Conservation (phyloP, 495 filamentous ascomycete species). For the Lentithecium fluviatile region DNA sequence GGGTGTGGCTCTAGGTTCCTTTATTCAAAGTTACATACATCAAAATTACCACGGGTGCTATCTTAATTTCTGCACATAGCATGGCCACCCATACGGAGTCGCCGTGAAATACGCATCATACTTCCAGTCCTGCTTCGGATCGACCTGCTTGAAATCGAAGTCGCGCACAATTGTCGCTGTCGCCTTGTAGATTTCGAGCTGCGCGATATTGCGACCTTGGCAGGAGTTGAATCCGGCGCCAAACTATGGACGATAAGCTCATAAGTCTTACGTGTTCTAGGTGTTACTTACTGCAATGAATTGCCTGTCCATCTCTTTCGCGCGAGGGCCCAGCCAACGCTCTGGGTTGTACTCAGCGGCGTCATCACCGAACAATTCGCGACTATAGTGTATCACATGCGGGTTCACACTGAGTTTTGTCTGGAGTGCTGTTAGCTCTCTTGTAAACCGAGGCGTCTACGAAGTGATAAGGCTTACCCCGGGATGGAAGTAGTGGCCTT, state of each 20-base stretch:
- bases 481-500: neutral
- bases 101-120: constrained; percentile 44
- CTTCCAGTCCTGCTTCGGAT: constrained; percentile 46
- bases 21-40: too few relatives aligned
- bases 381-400: constrained; percentile 43
- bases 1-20: too few relatives aligned
- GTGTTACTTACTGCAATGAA: constrained; percentile 37
- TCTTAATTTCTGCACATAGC: neutral
- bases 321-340: constrained; percentile 45
- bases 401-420: constrained; percentile 49
- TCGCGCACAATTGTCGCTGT: constrained; percentile 46
- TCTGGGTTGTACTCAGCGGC: constrained; percentile 50
- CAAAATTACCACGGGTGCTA: too few relatives aligned
- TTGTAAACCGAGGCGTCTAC: too few relatives aligned
- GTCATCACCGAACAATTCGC: constrained; percentile 47
- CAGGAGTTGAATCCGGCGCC: constrained; percentile 49
- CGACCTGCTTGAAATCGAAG: constrained; percentile 44
- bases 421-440: constrained; percentile 21
- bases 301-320: constrained; percentile 41
- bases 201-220: constrained; percentile 49
- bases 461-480: too few relatives aligned
- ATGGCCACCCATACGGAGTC: constrained; percentile 48
- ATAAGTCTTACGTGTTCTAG: neutral
- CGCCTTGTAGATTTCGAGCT: constrained; percentile 50
- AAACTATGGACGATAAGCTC: constrained; percentile 36